A percentile compares a stretch with the other conserved stretches of the same genome.
Evolutionary conservation across 352 stramenopile species (phyloP).

Genomic region (Achlya hypogyna): DNA sequence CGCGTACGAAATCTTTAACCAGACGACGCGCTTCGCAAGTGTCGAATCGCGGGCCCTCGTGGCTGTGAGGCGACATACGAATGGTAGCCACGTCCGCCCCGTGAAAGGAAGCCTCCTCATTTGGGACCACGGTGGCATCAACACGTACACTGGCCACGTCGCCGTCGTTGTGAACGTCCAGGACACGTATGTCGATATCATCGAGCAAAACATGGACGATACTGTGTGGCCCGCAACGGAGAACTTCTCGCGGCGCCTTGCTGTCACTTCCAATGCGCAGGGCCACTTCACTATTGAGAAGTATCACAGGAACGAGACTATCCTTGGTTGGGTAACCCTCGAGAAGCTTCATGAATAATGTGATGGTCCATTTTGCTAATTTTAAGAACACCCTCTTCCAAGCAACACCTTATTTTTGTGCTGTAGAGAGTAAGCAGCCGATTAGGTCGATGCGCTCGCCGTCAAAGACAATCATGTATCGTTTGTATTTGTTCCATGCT

Average conservation of each 20-base stretch:
- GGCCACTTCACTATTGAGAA: neutral
- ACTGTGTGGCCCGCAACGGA: constrained; percentile 1
- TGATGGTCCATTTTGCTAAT: too few relatives aligned
- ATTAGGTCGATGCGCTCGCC: too few relatives aligned
- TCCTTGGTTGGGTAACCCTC: neutral
- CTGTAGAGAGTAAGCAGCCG: too few relatives aligned
- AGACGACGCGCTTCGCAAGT: neutral
- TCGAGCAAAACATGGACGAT: constrained; percentile 15
- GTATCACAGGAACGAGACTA: neutral
- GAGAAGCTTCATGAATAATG: too few relatives aligned
- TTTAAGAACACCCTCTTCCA: too few relatives aligned
- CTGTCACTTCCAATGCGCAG: neutral
- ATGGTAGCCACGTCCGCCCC: neutral
- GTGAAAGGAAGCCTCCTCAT: constrained; percentile 5
- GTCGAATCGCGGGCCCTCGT: neutral
- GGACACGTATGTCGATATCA: constrained; percentile 14
- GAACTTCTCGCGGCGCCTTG: constrained; percentile 2
- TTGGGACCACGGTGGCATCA: neutral
- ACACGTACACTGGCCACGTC: constrained; percentile 9
- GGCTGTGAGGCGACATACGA: neutral
- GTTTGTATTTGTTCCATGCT: too few relatives aligned
- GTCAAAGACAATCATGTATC: too few relatives aligned
- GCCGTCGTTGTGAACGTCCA: constrained; percentile 5
- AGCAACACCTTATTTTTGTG: too few relatives aligned
- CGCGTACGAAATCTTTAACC: constrained; percentile 10